Base-by-base conservation (phyloP, 352 stramenopile genomes). In the Stramenopiles sp. region DNA sequence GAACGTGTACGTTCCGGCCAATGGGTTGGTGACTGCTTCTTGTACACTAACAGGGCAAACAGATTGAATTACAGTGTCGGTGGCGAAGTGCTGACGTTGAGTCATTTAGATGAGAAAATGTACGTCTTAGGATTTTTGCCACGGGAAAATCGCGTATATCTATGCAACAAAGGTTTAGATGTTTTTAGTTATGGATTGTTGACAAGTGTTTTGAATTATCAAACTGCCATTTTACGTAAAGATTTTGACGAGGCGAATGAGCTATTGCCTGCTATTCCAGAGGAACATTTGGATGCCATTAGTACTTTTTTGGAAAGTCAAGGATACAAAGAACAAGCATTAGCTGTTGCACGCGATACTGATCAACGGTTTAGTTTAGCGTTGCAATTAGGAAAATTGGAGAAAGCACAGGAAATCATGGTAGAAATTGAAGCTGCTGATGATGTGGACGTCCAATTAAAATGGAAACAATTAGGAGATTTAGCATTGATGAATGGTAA, bases 1-100 rank as follows among this genome's bases (percentile, higher is more conserved):
- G 95, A 99, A 80, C 96, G 88, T 74, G 93, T 98, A 63, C 89
- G 90, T 31, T 97, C 92, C 29, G 96, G 95, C 78, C 91, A 95
- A 76, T 99, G 96, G 96, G 94, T 99, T n/a, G 96, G 95, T 31
- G 95, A 98, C 83, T 99, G 95, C 87, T 99, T 99, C 86, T 87
- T 99, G 79, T 99, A 98, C 90, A 97, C 93, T 13, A 98, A 97
- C 83, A 89, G 88, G 43, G 85, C 85, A 32, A 90, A 90, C 1
- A 87, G 94, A 31, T 86, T 99, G 31, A 98, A 98, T 83, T 99
- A 99, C 86, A 98, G 96, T 83, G 95, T 99, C n/a, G 96, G 95
- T 63, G 96, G 96, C n/a, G 92, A 99, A 81, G 94, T 98, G 69
- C 97, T 99, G 88, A 98, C 94, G 38, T 86, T 99, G 0, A 92